A percentile compares a stretch with the other conserved stretches of the same genome.
Conservation (phyloP, 768 basidiomycete genomes). For the Xanthoconium stramineum region DNA sequence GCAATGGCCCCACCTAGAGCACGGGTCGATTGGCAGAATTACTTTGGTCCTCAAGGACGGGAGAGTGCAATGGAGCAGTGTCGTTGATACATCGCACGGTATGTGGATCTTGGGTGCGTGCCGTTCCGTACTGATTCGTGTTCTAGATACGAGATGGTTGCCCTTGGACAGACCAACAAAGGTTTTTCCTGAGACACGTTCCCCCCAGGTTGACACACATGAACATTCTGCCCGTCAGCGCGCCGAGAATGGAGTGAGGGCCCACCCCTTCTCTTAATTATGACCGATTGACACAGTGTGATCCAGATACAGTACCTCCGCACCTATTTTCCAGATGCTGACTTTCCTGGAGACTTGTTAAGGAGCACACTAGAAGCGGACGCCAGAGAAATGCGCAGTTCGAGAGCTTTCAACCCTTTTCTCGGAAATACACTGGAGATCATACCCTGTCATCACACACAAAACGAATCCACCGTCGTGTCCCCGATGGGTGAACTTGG, state of each 20-base stretch:
- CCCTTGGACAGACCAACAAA: constrained; percentile 33
- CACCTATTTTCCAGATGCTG: constrained; percentile 67
- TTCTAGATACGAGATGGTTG: constrained; percentile 31
- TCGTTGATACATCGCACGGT: constrained; percentile 33
- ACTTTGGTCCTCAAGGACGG: constrained; percentile 47
- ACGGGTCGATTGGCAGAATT: constrained; percentile 53
- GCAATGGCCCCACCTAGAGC: constrained; percentile 53
- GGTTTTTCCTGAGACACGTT: constrained; percentile 59
- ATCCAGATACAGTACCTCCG: constrained; percentile 68
- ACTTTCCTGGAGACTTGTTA: constrained; percentile 68
- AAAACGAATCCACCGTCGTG: constrained; percentile 35
- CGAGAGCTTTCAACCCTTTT: constrained; percentile 53
- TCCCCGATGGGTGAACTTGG: constrained; percentile 67
- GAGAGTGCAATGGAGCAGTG: constrained; percentile 51
- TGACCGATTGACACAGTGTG: neutral
- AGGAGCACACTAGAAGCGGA: constrained; percentile 52
- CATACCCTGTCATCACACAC: constrained; percentile 29
- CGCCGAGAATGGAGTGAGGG: constrained; percentile 64
- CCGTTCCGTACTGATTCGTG: constrained; percentile 4
- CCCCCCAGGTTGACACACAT: constrained; percentile 31
- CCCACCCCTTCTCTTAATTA: neutral
- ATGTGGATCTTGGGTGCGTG: neutral
- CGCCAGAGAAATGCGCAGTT: constrained; percentile 30
- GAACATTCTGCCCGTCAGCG: constrained; percentile 42
- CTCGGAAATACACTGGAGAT: constrained; percentile 52